phyloP scores from a whole-genome alignment of 768 basidiomycete genomes.

The Auricularia cornea region DNA sequence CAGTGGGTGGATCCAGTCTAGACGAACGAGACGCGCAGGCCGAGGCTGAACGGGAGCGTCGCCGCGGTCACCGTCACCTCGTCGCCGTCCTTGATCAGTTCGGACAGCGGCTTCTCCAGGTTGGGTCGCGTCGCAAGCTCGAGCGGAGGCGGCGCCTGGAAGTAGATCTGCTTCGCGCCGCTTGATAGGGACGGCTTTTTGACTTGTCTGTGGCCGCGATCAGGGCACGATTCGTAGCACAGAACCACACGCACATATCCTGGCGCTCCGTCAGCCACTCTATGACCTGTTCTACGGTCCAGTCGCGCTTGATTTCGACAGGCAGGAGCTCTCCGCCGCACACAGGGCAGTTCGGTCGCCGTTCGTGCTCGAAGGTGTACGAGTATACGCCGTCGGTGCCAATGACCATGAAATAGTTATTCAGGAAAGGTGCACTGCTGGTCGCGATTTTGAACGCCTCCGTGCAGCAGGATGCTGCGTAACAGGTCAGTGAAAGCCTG shows the following conservation, averaged over 20 bases:
- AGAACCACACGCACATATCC: constrained; percentile 60
- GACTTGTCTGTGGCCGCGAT: constrained; percentile 64
- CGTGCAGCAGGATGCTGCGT: constrained; percentile 89
- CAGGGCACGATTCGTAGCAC: not conserved
- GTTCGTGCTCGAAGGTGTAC: constrained; percentile 94
- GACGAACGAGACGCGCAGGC: constrained; percentile 21
- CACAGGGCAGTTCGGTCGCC: constrained; percentile 88
- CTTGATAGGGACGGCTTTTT: constrained; percentile 90
- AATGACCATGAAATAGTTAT: constrained; percentile 98
- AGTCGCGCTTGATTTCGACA: constrained; percentile 56
- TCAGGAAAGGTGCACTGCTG: constrained; percentile 84
- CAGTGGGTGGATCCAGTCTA: not conserved
- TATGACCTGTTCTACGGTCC: constrained; percentile 80
- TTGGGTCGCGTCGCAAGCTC: constrained; percentile 87
- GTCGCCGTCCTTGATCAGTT: constrained; percentile 67
- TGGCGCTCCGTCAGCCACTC: constrained; percentile 82
- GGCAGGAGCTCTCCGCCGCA: constrained; percentile 88
- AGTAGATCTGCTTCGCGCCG: constrained; percentile 70
- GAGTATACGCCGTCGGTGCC: constrained; percentile 96
- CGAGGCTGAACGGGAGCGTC: constrained; percentile 76
- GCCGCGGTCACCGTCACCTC: constrained; percentile 85
- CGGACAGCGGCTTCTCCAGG: constrained; percentile 75
- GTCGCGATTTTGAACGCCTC: constrained; percentile 99
- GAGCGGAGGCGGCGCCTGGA: constrained; percentile 88
- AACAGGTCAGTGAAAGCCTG: too few relatives aligned